Percentiles rank a stretch among this genome's conserved stretches.
These are phyloP conservation scores for Penicillium sp. DNA, from an alignment of 2,329 filamentous ascomycete genomes.

Conservation along the genomic window DNA sequence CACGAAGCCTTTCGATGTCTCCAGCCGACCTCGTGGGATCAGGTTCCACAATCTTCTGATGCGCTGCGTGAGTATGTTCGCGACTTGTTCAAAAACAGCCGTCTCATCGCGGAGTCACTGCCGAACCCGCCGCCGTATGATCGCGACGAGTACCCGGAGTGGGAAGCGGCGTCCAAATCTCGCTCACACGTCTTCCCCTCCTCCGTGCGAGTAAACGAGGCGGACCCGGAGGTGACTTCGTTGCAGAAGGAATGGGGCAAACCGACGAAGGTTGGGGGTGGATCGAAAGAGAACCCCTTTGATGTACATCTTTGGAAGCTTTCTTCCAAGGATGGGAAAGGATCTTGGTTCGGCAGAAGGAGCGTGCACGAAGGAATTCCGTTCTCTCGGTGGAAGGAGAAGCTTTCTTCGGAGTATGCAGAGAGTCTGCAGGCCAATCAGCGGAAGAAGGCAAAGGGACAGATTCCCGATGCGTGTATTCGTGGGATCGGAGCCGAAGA, in stretches of 20 bases:
- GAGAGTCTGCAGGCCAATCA: constrained; percentile 68
- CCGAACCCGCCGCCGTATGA: constrained; percentile 49
- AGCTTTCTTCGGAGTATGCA: constrained; percentile 70
- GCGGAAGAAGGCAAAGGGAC: constrained; percentile 59
- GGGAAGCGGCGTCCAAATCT: constrained; percentile 33
- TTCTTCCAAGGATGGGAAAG: constrained; percentile 69
- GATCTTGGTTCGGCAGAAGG: constrained; percentile 81
- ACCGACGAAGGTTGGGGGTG: constrained; percentile 55
- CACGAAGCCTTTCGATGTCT: constrained; percentile 56
- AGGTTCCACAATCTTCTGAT: constrained; percentile 41
- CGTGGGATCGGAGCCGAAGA: constrained; percentile 80
- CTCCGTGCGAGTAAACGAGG: constrained; percentile 44
- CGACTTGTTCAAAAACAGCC: constrained; percentile 59
- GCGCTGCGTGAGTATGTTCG: constrained; percentile 51
- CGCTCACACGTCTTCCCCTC: constrained; percentile 47
- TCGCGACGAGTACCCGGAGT: constrained; percentile 32
- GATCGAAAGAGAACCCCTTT: constrained; percentile 64
- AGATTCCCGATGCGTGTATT: constrained; percentile 67
- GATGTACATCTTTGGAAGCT: constrained; percentile 76
- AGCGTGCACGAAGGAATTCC: constrained; percentile 74
- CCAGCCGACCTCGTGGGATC: constrained; percentile 50
- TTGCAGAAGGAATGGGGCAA: constrained; percentile 83
- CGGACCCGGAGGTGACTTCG: constrained; percentile 49
- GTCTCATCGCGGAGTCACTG: constrained; percentile 70
- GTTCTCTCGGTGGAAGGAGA: constrained; percentile 71